Conservation (phyloP, 495 filamentous ascomycete species). For the Daldinia grandis region DNA sequence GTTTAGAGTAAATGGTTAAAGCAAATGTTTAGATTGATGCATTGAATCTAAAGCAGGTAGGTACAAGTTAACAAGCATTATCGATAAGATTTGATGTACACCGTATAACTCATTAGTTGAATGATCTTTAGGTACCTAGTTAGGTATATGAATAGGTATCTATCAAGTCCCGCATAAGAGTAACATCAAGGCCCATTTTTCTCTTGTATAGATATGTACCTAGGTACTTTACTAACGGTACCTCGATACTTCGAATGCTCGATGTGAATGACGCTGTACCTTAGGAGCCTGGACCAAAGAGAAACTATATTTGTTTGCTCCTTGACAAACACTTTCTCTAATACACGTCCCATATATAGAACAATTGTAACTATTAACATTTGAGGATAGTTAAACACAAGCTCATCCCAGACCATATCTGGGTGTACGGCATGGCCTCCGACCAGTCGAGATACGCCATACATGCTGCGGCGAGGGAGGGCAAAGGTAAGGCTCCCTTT, state of each 20-base stretch:
- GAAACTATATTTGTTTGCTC: not conserved
- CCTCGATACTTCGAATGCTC: not conserved
- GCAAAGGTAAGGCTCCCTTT: conserved; percentile 67
- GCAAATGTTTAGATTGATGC: not conserved
- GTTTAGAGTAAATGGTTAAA: not conserved
- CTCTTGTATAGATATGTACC: not conserved
- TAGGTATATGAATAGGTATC: too few relatives aligned
- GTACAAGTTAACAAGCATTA: not conserved
- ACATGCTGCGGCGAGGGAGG: conserved; percentile 89
- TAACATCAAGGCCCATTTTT: not conserved
- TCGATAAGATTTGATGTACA: not conserved
- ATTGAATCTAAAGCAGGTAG: not conserved
- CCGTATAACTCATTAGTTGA: not conserved
- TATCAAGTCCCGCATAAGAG: not conserved
- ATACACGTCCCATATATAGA: too few relatives aligned
- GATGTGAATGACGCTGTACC: not conserved
- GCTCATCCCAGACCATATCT: too few relatives aligned
- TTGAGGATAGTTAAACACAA: too few relatives aligned
- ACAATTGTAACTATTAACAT: too few relatives aligned
- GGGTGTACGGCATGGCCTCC: conserved; percentile 31
- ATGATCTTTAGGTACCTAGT: too few relatives aligned
- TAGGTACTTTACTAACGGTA: not conserved
- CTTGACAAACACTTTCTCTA: not conserved
- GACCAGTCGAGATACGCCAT: conserved; percentile 73
- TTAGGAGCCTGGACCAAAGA: not conserved